Conservation (phyloP, 805 yeast genomes). For the Ogataea nakhonphanomensis region DNA sequence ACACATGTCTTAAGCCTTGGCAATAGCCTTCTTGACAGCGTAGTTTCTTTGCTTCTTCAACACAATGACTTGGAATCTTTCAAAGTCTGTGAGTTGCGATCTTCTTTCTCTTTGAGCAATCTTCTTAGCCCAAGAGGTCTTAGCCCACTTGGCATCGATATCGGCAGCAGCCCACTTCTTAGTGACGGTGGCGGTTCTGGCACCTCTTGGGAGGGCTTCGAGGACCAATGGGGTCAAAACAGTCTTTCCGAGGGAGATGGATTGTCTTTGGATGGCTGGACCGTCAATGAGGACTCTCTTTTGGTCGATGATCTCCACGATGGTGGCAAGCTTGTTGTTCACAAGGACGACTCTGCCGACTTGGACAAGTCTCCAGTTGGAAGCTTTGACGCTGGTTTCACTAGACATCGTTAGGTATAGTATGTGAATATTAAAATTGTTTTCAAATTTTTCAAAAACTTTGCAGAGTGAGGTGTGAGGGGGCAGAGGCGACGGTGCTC, state of each 20-base stretch:
- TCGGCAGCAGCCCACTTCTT: conserved; percentile 94
- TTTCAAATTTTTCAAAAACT: conserved; percentile 15
- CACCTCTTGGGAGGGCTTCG: conserved; percentile 87
- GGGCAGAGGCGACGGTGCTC: not conserved
- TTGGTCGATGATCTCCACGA: conserved; percentile 99
- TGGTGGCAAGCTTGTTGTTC: conserved; percentile 91
- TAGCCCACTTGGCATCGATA: conserved; percentile 85
- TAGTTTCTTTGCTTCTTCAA: conserved; percentile 96
- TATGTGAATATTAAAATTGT: conserved; percentile 12
- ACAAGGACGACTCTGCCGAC: conserved; percentile 97
- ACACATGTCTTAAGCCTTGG: conserved; percentile 69
- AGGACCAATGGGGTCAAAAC: conserved; percentile 90
- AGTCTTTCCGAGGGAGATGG: conserved; percentile 80
- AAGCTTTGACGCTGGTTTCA: conserved; percentile 67
- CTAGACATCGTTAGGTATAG: conserved; percentile 42
- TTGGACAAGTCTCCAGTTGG: conserved; percentile 99
- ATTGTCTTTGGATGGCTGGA: conserved; percentile 94
- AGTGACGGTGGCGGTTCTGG: conserved; percentile 77
- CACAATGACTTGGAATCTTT: conserved; percentile 98
- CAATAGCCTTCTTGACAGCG: conserved; percentile 93
- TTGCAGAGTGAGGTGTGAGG: conserved; percentile 10
- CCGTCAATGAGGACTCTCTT: conserved; percentile 98
- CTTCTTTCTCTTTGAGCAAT: conserved; percentile 93
- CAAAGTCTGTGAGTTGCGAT: conserved; percentile 91
- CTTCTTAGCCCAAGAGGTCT: conserved; percentile 97